Conservation (phyloP, 192 early-diverging fungal genomes). For the Dispira parvispora region DNA sequence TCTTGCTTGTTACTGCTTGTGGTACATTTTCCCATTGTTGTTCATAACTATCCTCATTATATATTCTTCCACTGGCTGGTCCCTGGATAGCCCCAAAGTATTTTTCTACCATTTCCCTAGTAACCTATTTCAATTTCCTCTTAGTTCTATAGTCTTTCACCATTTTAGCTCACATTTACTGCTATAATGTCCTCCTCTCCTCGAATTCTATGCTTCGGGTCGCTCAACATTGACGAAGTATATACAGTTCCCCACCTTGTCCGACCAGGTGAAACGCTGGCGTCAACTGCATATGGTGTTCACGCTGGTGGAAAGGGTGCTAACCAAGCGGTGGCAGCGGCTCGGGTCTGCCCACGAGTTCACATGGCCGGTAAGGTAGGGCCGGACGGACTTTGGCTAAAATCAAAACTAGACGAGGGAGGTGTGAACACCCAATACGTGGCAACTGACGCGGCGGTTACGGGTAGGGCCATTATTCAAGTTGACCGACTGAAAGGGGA, state of each 20-base stretch:
- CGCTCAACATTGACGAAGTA: slow-evolving; percentile 33
- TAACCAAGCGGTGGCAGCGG: slow-evolving; percentile 77
- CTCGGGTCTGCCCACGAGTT: slow-evolving; percentile 47
- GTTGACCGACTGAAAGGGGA: slow-evolving; percentile 48
- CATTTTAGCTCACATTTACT: too few species aligned
- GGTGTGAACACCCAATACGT: slow-evolving; percentile 53
- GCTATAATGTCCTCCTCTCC: background rate
- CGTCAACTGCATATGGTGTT: slow-evolving; percentile 15
- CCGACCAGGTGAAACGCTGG: slow-evolving; percentile 22
- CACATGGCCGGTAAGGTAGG: slow-evolving; percentile 70
- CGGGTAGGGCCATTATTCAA: slow-evolving; percentile 79
- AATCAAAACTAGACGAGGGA: slow-evolving; percentile 36
- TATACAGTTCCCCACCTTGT: slow-evolving; percentile 24
- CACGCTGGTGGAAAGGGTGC: slow-evolving; percentile 47
- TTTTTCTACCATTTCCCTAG: too few species aligned
- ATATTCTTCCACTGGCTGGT: too few species aligned
- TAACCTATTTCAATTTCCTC: too few species aligned
- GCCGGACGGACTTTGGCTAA: slow-evolving; percentile 62
- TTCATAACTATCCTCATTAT: too few species aligned
- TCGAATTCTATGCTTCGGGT: slow-evolving; percentile 19
- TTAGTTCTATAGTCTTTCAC: too few species aligned
- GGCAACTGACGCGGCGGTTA: slow-evolving; percentile 35
- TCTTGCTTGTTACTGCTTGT: too few species aligned
- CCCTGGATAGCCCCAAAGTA: too few species aligned
- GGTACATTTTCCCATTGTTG: too few species aligned